Percentiles rank a stretch among this genome's conserved stretches.
Evolutionary conservation across 495 filamentous ascomycete genomes (phyloP).

Genomic region (Podospora fimiseda): DNA sequence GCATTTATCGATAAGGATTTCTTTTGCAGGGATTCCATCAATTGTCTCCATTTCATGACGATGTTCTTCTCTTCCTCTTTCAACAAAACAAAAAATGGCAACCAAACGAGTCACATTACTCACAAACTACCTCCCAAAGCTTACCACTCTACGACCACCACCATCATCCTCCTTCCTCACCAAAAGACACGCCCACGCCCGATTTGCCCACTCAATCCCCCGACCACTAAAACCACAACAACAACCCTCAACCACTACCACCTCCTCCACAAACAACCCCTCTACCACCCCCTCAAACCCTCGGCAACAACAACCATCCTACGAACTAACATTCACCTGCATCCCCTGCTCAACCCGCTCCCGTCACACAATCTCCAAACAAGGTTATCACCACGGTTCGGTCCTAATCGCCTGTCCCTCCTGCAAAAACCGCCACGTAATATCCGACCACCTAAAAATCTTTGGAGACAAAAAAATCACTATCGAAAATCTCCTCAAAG

Average conservation of each 20-base stretch:
- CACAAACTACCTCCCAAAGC: too few relatives aligned
- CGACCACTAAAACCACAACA: too few relatives aligned
- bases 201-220: slow-evolving; percentile 34
- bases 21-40: neutral
- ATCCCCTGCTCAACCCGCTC: slow-evolving; percentile 72
- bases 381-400: slow-evolving; percentile 85
- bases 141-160: slow-evolving; percentile 9
- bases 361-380: slow-evolving; percentile 74
- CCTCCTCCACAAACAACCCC: slow-evolving; percentile 25
- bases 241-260: slow-evolving; percentile 18
- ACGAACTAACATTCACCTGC: slow-evolving; percentile 88
- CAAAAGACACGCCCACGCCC: slow-evolving; percentile 7
- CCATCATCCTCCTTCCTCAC: neutral
- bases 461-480: slow-evolving; percentile 62
- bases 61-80: too few relatives aligned
- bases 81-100: too few relatives aligned
- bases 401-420: slow-evolving; percentile 80
- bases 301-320: slow-evolving; percentile 37
- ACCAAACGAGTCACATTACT: too few relatives aligned
- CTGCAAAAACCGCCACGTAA: slow-evolving; percentile 82
- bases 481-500: slow-evolving; percentile 63
- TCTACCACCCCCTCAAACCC: slow-evolving; percentile 3
- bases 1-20: slow-evolving; percentile 10
- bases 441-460: slow-evolving; percentile 80
- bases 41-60: too few relatives aligned